These are phyloP conservation scores for Penicillium paradoxum DNA, from an alignment of 495 filamentous ascomycete species.

Conservation along the genomic window DNA sequence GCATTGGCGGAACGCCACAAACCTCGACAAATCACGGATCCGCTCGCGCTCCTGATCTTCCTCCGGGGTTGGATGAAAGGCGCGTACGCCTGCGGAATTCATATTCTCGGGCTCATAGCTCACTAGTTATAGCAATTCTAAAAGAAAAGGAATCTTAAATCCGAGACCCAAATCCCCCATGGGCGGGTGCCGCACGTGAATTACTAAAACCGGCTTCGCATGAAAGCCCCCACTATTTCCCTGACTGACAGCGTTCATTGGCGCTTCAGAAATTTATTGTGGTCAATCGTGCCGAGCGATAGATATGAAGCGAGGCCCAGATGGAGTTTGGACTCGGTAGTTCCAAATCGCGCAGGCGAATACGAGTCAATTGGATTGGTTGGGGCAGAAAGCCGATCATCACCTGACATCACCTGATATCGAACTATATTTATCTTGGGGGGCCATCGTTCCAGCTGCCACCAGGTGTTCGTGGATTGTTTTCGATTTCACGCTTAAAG, in stretches of 20 bases:
- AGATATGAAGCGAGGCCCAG: background rate
- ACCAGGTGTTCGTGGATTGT: too few species aligned
- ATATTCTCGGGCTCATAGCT: slow-evolving; percentile 4
- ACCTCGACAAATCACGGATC: slow-evolving; percentile 23
- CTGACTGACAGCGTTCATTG: background rate
- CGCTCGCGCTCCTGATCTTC: slow-evolving; percentile 18
- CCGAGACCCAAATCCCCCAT: background rate
- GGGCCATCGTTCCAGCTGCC: too few species aligned
- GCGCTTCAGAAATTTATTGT: background rate
- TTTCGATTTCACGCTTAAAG: too few species aligned
- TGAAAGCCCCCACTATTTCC: background rate
- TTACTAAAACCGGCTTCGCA: background rate
- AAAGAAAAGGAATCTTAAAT: background rate
- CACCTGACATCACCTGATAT: background rate
- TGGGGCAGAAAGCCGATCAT: background rate
- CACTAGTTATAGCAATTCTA: background rate
- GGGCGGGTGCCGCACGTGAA: background rate
- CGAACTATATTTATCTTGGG: too few species aligned
- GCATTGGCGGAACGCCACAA: background rate
- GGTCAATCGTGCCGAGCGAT: background rate
- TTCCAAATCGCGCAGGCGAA: too few species aligned
- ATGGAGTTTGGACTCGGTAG: background rate
- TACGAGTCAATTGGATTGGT: background rate
- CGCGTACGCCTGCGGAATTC: slow-evolving; percentile 9
- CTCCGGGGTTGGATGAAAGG: slow-evolving; percentile 11